Percentiles rank a stretch among this genome's conserved stretches.
These are phyloP conservation scores for Kazachstania viticola DNA, from an alignment of 805 yeast genomes.

Conservation along the genomic window DNA sequence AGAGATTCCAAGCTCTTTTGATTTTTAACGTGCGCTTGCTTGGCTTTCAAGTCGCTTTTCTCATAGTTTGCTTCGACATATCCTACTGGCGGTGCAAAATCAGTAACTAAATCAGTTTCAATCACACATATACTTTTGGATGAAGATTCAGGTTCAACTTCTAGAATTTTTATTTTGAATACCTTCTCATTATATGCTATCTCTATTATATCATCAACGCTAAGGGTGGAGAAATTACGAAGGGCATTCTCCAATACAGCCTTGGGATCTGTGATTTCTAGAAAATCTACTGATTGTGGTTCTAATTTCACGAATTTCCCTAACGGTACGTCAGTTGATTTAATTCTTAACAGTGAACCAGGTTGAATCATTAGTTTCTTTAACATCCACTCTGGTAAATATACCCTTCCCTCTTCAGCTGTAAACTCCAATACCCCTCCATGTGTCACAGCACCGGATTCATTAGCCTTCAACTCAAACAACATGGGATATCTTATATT, in stretches of 20 bases:
- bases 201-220: slow-evolving; percentile 76
- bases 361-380: slow-evolving; percentile 57
- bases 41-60: no score
- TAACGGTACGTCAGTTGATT: slow-evolving; percentile 66
- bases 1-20: slow-evolving; percentile 22
- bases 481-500: slow-evolving; percentile 95
- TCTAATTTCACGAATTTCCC: slow-evolving; percentile 88
- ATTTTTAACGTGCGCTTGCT: no score
- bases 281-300: slow-evolving; percentile 88
- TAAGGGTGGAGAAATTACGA: slow-evolving; percentile 79
- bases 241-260: slow-evolving; percentile 91
- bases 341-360: slow-evolving; percentile 70
- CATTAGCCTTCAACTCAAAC: slow-evolving; percentile 66
- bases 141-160: slow-evolving; percentile 65
- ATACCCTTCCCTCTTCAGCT: slow-evolving; percentile 96
- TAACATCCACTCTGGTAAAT: slow-evolving; percentile 97
- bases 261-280: slow-evolving; percentile 90
- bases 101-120: slow-evolving; percentile 93
- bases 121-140: slow-evolving; percentile 77
- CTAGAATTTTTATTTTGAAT: slow-evolving; percentile 74
- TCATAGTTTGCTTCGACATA: slow-evolving; percentile 82
- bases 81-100: slow-evolving; percentile 98
- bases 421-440: slow-evolving; percentile 93
- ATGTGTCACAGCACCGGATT: slow-evolving; percentile 50
- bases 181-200: slow-evolving; percentile 69